Evolutionary conservation across 768 basidiomycete genomes (phyloP).

Genomic region (Amanita inopinata): DNA sequence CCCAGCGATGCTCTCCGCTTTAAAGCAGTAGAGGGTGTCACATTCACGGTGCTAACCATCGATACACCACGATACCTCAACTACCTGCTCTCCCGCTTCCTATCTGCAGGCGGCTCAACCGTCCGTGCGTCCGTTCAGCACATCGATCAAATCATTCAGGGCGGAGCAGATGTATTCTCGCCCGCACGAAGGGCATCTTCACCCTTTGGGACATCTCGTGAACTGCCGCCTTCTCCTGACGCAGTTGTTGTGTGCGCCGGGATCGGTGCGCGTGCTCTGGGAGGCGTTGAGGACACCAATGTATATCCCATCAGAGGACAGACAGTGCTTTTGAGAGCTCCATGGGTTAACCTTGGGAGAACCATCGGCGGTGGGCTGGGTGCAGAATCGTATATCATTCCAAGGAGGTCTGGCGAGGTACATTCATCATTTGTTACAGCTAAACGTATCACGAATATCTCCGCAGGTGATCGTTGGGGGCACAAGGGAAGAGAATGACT

Average conservation of each 20-base stretch:
- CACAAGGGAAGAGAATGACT: conserved; percentile 44
- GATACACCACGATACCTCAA: conserved; percentile 62
- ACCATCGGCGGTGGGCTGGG: conserved; percentile 32
- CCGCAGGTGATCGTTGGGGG: conserved; percentile 46
- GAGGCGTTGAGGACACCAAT: conserved; percentile 71
- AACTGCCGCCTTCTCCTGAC: conserved; percentile 25
- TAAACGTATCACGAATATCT: neutral
- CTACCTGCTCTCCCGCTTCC: conserved; percentile 60
- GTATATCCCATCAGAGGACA: conserved; percentile 80
- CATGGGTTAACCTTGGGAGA: conserved; percentile 50
- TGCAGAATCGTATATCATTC: conserved; percentile 54
- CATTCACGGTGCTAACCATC: conserved; percentile 62
- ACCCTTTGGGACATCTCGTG: neutral
- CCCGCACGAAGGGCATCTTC: neutral
- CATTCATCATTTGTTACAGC: neutral
- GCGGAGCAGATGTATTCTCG: conserved; percentile 29
- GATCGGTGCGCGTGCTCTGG: conserved; percentile 61
- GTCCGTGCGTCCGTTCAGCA: conserved; percentile 57
- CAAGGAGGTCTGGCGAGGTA: conserved; percentile 16
- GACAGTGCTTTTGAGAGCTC: conserved; percentile 66
- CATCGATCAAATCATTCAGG: conserved; percentile 55
- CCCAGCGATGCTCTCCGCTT: conserved; percentile 22
- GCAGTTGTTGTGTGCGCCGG: conserved; percentile 68
- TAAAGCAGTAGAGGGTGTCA: conserved; percentile 32
- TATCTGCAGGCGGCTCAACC: conserved; percentile 49